Evolutionary conservation across 2,329 filamentous ascomycete genomes (phyloP), one percentile per base, ranked within the genome.

Genomic region (Chaetoscypha palmicola): DNA sequence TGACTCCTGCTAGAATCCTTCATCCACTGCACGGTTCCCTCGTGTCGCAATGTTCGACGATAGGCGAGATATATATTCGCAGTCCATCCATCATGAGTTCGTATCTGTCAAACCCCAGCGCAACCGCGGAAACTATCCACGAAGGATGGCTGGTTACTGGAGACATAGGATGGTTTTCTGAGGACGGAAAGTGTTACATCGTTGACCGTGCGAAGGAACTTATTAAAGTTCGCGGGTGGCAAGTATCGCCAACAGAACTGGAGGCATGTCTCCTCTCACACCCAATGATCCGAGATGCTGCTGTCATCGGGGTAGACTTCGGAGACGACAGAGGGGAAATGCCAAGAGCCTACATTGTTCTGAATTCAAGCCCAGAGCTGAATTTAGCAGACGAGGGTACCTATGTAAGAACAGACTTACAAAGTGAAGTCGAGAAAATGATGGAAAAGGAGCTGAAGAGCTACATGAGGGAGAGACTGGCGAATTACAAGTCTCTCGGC

Each of bases 401-500:
- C n/a, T n/a, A n/a, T n/a, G n/a, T n/a, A n/a, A n/a, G n/a, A n/a
- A 10, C 16, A 60, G 68, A 21, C 68, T 69, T 43, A 57, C 64
- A 3, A 66, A 60, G 8, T 60, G 70, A 9, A 66, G 65, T 30
- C 23, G 43, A 12, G 20, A 14, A 12, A 20, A 7, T 5, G 26
- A 22, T 26, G 12, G 72, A 71, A 1, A 61, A 70, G 20, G 71
- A 76, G 16, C 72, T 86, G 38, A 69, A 72, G 53, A 58, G 58
- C 10, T 75, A 77, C 61, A 70, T 84, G 37, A 73, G 77, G 41
- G 68, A 70, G 53, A 72, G 73, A 38, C 75, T 82, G 20, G 73
- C 77, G 0, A 69, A 66, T 46, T 75, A 82, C 58, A 88, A 88
- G 65, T 73, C 76, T 58, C 68, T 87, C 45, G 77, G 76, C 8